phyloP scores from a whole-genome alignment of 306 rosid genomes.

The Senna tora region DNA sequence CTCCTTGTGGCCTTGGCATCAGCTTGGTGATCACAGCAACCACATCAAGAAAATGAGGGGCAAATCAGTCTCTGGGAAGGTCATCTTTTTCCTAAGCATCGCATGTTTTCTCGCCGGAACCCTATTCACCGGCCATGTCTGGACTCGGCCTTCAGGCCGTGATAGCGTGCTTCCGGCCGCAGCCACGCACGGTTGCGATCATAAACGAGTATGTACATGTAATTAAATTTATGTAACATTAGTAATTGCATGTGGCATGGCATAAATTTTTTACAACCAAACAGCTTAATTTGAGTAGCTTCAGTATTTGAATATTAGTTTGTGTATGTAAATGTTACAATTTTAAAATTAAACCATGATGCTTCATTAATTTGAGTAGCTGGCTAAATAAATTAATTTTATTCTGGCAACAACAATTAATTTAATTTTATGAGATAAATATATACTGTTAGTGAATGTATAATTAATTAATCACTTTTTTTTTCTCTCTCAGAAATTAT shows the following conservation, averaged over 20 bases:
- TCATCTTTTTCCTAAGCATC: conserved; percentile 55
- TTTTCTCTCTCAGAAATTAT: conserved; percentile 48
- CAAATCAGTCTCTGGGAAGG: conserved; percentile 58
- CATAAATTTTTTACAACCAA: no score
- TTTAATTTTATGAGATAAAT: not conserved
- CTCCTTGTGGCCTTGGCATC: conserved; percentile 29
- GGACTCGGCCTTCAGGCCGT: conserved; percentile 51
- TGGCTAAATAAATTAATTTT: no score
- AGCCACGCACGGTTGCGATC: conserved; percentile 43
- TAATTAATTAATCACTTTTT: not conserved
- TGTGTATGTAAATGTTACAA: no score
- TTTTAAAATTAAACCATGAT: no score
- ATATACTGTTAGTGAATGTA: not conserved
- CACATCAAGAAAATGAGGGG: conserved; percentile 58
- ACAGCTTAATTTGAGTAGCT: no score
- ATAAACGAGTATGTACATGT: conserved; percentile 48
- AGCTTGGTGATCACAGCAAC: not conserved
- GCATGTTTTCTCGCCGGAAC: conserved; percentile 82
- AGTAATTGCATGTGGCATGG: no score
- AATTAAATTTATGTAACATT: not conserved
- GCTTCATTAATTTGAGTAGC: not conserved
- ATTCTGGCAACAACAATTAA: no score
- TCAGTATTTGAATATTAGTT: no score
- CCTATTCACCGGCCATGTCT: conserved; percentile 64
- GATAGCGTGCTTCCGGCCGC: not conserved